Percentiles rank a stretch among this genome's conserved stretches.
Evolutionary conservation across 2,329 filamentous ascomycete species (phyloP).

Genomic region (Cadophora gregata): DNA sequence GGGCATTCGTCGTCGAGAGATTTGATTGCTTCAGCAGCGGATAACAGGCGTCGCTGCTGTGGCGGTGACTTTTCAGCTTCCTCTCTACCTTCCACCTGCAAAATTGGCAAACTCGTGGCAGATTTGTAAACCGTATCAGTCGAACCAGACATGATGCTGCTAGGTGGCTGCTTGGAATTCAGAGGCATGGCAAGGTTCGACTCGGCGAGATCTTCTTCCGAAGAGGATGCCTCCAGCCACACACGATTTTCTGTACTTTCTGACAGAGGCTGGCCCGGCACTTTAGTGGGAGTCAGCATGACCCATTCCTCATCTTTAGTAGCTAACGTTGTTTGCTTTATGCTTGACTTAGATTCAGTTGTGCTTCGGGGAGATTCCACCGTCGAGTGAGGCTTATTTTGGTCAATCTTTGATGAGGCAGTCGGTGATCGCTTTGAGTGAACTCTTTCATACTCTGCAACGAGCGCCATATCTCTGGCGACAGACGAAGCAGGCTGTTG

Average conservation of each 20-base stretch:
- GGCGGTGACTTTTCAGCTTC: slow-evolving; percentile 36
- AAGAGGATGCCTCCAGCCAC: slow-evolving; percentile 44
- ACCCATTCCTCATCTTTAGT: slow-evolving; percentile 42
- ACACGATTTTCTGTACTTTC: slow-evolving; percentile 39
- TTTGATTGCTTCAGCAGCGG: slow-evolving; percentile 44
- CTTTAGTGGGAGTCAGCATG: slow-evolving; percentile 40
- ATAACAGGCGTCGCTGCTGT: slow-evolving; percentile 24
- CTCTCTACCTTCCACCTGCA: slow-evolving; percentile 55
- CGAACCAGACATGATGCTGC: slow-evolving; percentile 47
- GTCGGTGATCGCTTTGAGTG: slow-evolving; percentile 38
- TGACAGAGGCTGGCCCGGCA: background rate
- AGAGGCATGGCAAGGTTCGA: slow-evolving; percentile 28
- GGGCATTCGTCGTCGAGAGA: slow-evolving; percentile 27
- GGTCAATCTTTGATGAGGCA: slow-evolving; percentile 19
- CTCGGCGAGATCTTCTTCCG: slow-evolving; percentile 39
- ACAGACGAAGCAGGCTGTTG: slow-evolving; percentile 31
- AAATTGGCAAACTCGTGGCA: slow-evolving; percentile 54
- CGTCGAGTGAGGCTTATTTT: slow-evolving; percentile 15
- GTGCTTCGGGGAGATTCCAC: slow-evolving; percentile 34
- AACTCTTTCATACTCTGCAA: slow-evolving; percentile 40
- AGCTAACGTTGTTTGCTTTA: slow-evolving; percentile 25
- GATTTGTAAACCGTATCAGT: slow-evolving; percentile 54
- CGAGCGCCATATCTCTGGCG: slow-evolving; percentile 40
- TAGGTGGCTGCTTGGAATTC: slow-evolving; percentile 46
- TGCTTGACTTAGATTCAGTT: slow-evolving; percentile 28